Conservation (phyloP, 257 asterid genomes). For the Buddleja alternifolia region DNA sequence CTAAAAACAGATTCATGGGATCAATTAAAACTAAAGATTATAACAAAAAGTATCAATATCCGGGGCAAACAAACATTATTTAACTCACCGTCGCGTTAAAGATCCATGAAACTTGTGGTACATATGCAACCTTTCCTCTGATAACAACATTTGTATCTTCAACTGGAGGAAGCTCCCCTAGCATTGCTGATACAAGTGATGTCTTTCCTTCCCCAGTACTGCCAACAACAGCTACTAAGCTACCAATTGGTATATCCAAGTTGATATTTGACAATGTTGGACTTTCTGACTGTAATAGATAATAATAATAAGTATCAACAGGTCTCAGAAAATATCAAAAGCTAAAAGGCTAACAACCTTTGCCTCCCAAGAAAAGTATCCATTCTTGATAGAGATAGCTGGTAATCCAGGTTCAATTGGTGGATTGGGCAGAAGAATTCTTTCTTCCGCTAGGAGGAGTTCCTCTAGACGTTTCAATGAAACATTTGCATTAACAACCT, state of each 20-base stretch:
- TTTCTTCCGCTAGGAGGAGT: slow-evolving; percentile 82
- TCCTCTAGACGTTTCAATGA: slow-evolving; percentile 92
- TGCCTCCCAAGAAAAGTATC: slow-evolving; percentile 92
- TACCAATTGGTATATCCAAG: slow-evolving; percentile 85
- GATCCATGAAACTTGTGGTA: slow-evolving; percentile 98
- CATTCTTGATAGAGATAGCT: slow-evolving; percentile 88
- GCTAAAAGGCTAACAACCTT: slow-evolving; percentile 53
- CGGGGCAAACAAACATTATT: slow-evolving; percentile 9
- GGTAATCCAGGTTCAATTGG: slow-evolving; percentile 81
- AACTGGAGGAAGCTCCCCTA: slow-evolving; percentile 90
- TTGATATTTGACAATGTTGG: slow-evolving; percentile 81
- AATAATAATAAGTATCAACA: slow-evolving; percentile 11
- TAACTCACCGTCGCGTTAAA: slow-evolving; percentile 92
- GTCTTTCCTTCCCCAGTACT: slow-evolving; percentile 99
- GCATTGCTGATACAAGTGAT: slow-evolving; percentile 95
- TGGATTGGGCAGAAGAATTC: slow-evolving; percentile 79
- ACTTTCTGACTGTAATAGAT: slow-evolving; percentile 64
- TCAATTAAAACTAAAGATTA: too few species aligned
- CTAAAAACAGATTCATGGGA: too few species aligned
- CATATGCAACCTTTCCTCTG: slow-evolving; percentile 94
- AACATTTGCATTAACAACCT: slow-evolving; percentile 93
- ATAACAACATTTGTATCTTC: slow-evolving; percentile 64
- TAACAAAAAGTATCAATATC: too few species aligned
- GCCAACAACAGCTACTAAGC: slow-evolving; percentile 93
- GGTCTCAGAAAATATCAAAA: slow-evolving; percentile 3